phyloP scores from a whole-genome alignment of 768 basidiomycete species.

The Tulasnella sp. region DNA sequence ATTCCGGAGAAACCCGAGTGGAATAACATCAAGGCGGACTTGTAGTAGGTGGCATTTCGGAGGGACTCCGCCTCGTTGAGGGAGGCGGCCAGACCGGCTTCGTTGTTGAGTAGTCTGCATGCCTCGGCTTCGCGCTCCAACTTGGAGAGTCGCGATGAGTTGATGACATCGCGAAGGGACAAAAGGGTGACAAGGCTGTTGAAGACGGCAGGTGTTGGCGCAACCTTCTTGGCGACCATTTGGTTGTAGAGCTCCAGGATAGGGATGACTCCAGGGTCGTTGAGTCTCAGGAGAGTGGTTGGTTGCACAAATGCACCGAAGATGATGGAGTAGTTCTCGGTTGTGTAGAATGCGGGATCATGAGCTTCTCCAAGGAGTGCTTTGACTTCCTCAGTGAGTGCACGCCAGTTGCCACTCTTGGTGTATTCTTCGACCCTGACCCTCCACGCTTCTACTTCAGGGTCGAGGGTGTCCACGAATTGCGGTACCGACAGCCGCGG shows the following conservation, averaged over 20 bases:
- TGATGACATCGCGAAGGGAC: slow-evolving; percentile 56
- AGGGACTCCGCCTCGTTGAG: slow-evolving; percentile 26
- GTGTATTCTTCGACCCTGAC: too few relatives aligned
- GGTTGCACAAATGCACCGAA: slow-evolving; percentile 39
- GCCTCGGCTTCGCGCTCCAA: slow-evolving; percentile 36
- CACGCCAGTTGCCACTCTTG: too few relatives aligned
- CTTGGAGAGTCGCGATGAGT: slow-evolving; percentile 36
- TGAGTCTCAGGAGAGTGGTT: slow-evolving; percentile 21
- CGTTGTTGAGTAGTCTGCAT: slow-evolving; percentile 21
- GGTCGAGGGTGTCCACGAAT: background rate
- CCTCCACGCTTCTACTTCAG: background rate
- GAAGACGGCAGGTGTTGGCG: slow-evolving; percentile 58
- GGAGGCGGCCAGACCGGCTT: slow-evolving; percentile 17
- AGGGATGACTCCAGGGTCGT: slow-evolving; percentile 41
- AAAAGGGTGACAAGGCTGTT: slow-evolving; percentile 49
- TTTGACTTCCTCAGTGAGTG: background rate
- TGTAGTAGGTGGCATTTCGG: slow-evolving; percentile 55
- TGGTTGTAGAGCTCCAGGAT: slow-evolving; percentile 62
- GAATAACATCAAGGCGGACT: slow-evolving; percentile 63
- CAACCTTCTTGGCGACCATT: slow-evolving; percentile 49
- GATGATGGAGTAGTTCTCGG: slow-evolving; percentile 53
- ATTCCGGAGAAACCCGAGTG: slow-evolving; percentile 40
- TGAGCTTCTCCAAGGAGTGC: background rate
- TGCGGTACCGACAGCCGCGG: too few relatives aligned
- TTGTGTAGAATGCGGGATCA: slow-evolving; percentile 22